Evolutionary conservation across 176 grass and related monocot species (phyloP), one percentile per base, ranked within the genome.

Genomic region (Puya raimondii): DNA sequence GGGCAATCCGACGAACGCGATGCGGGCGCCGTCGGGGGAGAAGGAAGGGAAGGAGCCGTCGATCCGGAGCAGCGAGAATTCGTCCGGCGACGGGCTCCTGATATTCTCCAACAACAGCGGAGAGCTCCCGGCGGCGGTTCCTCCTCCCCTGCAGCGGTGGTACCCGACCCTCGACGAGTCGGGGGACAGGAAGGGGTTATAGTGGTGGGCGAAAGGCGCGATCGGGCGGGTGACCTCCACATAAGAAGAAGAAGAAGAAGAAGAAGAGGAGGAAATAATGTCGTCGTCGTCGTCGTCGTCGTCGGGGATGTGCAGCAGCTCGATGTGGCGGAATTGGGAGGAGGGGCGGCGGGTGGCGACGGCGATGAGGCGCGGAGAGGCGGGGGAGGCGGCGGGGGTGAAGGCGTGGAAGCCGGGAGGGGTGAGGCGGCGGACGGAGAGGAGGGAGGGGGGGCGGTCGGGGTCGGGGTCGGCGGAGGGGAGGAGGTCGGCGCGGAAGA

Each of bases 31-130:
- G 65, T 96, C 93, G 14, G 77, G 93, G 9, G 93, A 96, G 79
- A 96, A 90, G 18, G 93, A 96, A 26, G 93, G 84, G 84, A 72
- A 96, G 11, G 81, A 92, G 0, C 93, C 88, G 53, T 96, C 93
- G 68, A 96, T 27, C 68, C 93, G 87, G 68, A 96, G 84, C 4
- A 96, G 84, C 9, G 93, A 92, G 75, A 96, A 88, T 22, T 61
- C n/a, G 1, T 92, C 79, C 21, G 81, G 52, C 47, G 70, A 50
- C 0, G 78, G 67, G 72, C 70, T 87, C 75, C 64, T 87, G 76
- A 96, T 79, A 74, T 48, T 96, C 83, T 96, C 92, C 47, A 96
- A 75, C 49, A 96, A 77, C 81, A 96, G 79, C 52, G 86, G 81
- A 16, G 83, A 47, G 58, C 81, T 81, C 12, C 85, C 82, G 12